Evolutionary conservation across 768 basidiomycete species (phyloP).

Genomic region (Chiua virens): DNA sequence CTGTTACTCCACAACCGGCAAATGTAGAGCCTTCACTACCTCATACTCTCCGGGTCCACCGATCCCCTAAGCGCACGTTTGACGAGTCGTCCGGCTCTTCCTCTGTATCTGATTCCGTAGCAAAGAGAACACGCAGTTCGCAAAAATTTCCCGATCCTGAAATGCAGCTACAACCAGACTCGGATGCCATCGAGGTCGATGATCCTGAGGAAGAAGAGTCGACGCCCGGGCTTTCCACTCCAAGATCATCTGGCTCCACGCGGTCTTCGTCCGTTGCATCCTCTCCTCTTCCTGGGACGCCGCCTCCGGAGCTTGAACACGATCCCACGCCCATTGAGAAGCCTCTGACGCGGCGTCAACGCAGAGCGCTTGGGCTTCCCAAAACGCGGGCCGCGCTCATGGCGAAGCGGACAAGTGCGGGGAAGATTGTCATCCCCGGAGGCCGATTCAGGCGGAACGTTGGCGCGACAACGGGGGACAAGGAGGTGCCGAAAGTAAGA

Average conservation of each 20-base stretch:
- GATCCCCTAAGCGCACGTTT: slow-evolving; percentile 59
- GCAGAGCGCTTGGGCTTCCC: slow-evolving; percentile 67
- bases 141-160: slow-evolving; percentile 22
- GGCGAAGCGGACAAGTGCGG: slow-evolving; percentile 38
- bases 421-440: slow-evolving; percentile 64
- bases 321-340: slow-evolving; percentile 23
- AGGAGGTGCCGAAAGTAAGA: slow-evolving; percentile 18
- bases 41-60: slow-evolving; percentile 35
- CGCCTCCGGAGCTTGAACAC: slow-evolving; percentile 27
- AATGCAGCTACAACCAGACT: slow-evolving; percentile 12
- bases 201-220: slow-evolving; percentile 32
- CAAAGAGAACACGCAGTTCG: slow-evolving; percentile 36
- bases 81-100: slow-evolving; percentile 55
- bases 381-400: slow-evolving; percentile 44
- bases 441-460: slow-evolving; percentile 45
- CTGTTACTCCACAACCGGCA: slow-evolving; percentile 19
- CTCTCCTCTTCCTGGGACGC: slow-evolving; percentile 39
- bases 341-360: slow-evolving; percentile 62
- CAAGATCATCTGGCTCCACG: slow-evolving; percentile 30
- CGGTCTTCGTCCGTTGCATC: slow-evolving; percentile 33
- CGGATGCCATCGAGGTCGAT: slow-evolving; percentile 25
- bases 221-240: slow-evolving; percentile 46
- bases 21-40: slow-evolving; percentile 12
- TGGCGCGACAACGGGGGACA: slow-evolving; percentile 4
- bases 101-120: slow-evolving; percentile 32